A percentile compares a stretch with the other conserved stretches of the same genome.
Evolutionary conservation across 495 filamentous ascomycete species (phyloP).

Genomic region (Chaetomium cochliodes): DNA sequence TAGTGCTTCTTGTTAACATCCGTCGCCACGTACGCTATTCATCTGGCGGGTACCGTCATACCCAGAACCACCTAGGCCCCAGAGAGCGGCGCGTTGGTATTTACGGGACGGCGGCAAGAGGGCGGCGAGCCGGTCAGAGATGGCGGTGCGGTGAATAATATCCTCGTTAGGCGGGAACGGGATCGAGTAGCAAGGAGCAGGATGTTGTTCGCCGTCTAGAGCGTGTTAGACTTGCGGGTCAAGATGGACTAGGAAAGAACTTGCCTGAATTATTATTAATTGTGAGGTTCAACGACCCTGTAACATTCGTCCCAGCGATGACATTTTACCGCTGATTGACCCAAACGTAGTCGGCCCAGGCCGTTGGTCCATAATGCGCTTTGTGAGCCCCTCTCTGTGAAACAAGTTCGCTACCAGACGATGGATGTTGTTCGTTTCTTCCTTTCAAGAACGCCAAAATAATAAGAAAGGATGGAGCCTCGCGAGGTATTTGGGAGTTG

Average conservation of each 20-base stretch:
- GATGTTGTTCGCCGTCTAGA: neutral
- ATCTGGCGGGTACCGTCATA: constrained; percentile 25
- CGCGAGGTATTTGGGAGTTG: too few relatives aligned
- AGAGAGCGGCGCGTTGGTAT: constrained; percentile 28
- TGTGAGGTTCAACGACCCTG: neutral
- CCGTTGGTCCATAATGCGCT: too few relatives aligned
- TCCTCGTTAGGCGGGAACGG: constrained; percentile 35
- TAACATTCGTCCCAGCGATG: neutral
- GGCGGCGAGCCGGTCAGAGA: constrained; percentile 13
- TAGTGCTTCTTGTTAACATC: neutral
- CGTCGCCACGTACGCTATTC: neutral
- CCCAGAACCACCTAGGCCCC: constrained; percentile 53
- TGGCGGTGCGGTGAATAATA: constrained; percentile 38
- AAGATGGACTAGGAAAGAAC: too few relatives aligned
- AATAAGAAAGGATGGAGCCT: too few relatives aligned
- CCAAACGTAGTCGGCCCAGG: neutral
- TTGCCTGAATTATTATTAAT: neutral
- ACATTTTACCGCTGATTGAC: neutral
- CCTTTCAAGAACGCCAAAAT: too few relatives aligned
- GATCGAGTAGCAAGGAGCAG: neutral
- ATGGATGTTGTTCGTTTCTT: too few relatives aligned
- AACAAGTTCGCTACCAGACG: too few relatives aligned
- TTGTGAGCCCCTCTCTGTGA: too few relatives aligned
- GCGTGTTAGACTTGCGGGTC: neutral
- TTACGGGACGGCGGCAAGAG: constrained; percentile 2